Evolutionary conservation across 2,329 filamentous ascomycete genomes (phyloP), one percentile per base, ranked within the genome.

Genomic region (Colletotrichum sp.): DNA sequence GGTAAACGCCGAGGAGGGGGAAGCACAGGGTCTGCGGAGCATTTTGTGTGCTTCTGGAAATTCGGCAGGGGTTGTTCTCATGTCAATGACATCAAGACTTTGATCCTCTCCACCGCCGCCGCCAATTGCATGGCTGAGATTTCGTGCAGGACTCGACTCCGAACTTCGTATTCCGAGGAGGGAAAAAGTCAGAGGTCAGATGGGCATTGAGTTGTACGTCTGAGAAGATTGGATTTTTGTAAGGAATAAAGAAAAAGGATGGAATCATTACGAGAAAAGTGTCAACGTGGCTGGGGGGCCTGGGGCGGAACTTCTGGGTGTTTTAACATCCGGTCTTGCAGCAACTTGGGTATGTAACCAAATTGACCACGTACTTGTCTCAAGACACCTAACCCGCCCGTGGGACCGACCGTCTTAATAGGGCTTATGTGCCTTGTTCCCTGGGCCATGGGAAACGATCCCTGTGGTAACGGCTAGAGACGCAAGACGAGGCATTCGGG

Each of bases 41-140:
- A 55, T 55, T 63, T 43, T 13, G 18, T 28, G n/a, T 32, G 24
- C 48, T 52, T 30, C 59, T 65, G 32, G 48, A 52, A 43, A 18
- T 39, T 18, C 15, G 36, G 65, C 64, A 16, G 24, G 70, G 70
- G 48, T 64, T 36, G 55, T 30, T 16, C 55, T 32, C 24, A 59
- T 63, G 39, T 75, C 73, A 65, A 75, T 75, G 73, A 75, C 73
- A 73, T 73, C 73, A 75, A 75, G 70, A 75, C 73, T 75, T 48
- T 48, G 39, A 21, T 12, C 39, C 18, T 48, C 39, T 26, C 26
- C 26, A 32, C 73, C 57, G 72, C 39, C 57, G 43, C 69, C 59
- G 63, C 55, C 34, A 59, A 43, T 61, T 55, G 48, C 24, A 63
- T 59, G 26, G 34, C 55, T 69, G 32, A 28, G 24, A 30, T 15